phyloP scores from a whole-genome alignment of 345 rosid species.

The Angophora floribunda region DNA sequence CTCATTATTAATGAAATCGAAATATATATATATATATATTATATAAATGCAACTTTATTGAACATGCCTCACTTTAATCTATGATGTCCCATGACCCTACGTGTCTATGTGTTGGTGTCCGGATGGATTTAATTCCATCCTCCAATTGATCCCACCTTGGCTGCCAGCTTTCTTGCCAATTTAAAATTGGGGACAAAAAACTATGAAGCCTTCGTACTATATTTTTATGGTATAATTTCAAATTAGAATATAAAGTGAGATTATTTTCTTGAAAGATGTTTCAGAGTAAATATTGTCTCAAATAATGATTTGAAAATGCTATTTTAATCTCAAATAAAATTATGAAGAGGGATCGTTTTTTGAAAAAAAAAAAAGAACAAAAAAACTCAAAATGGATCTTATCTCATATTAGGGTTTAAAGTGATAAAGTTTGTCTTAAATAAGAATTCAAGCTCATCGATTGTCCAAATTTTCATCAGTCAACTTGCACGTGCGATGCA shows the following conservation, averaged over 20 bases:
- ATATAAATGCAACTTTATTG: background rate
- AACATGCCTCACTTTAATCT: background rate
- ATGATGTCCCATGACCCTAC: background rate
- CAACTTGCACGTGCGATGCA: background rate
- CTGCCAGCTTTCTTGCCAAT: background rate
- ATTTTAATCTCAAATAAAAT: no score
- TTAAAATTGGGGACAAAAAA: background rate
- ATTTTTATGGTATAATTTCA: background rate
- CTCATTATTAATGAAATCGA: no score
- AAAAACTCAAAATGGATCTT: fast-evolving
- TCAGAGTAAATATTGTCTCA: background rate
- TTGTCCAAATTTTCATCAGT: background rate
- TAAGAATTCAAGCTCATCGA: background rate
- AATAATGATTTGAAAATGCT: background rate
- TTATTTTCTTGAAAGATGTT: background rate
- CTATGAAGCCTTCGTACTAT: background rate
- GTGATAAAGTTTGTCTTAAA: background rate
- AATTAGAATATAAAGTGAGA: background rate
- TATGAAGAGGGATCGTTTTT: background rate
- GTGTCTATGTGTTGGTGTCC: background rate
- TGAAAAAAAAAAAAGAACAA: background rate
- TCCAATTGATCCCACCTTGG: background rate
- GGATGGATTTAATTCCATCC: background rate
- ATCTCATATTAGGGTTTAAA: background rate
- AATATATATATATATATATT: no score